Evolutionary conservation across 2,329 filamentous ascomycete genomes (phyloP).

Genomic region (Colletotrichum orchidophilum): DNA sequence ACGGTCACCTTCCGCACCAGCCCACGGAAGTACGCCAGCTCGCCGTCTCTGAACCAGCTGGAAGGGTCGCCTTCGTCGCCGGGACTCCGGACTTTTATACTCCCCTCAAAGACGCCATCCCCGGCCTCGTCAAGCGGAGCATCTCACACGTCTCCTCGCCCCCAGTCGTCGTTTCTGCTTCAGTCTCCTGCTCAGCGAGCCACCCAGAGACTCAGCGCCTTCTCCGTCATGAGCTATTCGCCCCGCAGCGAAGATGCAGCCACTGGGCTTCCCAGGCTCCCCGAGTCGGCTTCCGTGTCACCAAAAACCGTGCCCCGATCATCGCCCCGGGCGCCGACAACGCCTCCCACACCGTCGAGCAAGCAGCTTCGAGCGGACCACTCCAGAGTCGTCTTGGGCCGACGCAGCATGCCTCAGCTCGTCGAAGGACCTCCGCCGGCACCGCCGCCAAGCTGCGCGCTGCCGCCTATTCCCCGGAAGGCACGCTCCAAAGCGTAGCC

Average conservation of each 20-base stretch:
- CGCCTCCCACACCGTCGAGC: neutral
- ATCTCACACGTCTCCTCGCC: slow-evolving; percentile 37
- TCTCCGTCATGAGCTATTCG: slow-evolving; percentile 8
- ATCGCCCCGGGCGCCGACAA: slow-evolving; percentile 2
- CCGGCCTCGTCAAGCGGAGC: slow-evolving; percentile 36
- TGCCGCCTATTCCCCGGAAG: slow-evolving; percentile 60
- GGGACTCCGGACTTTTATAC: slow-evolving; percentile 35
- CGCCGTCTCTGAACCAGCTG: slow-evolving; percentile 42
- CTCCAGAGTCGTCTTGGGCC: slow-evolving; percentile 42
- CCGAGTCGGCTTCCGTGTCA: neutral
- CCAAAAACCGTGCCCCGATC: neutral
- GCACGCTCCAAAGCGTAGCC: neutral
- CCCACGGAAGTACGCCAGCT: slow-evolving; percentile 44
- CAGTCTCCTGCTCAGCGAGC: slow-evolving; percentile 34
- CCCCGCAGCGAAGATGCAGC: neutral
- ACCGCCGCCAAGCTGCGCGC: slow-evolving; percentile 63
- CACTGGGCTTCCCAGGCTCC: neutral
- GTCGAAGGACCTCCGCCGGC: slow-evolving; percentile 60
- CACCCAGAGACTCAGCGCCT: slow-evolving; percentile 36
- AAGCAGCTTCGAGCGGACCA: slow-evolving; percentile 4
- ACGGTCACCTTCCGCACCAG: slow-evolving; percentile 32
- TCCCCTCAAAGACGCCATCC: slow-evolving; percentile 6
- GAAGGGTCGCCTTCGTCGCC: slow-evolving; percentile 35
- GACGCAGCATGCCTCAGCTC: slow-evolving; percentile 62
- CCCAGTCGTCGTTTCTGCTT: slow-evolving; percentile 46